Evolutionary conservation across 1,139 yeast genomes (phyloP).

Genomic region (Pichia sp.): DNA sequence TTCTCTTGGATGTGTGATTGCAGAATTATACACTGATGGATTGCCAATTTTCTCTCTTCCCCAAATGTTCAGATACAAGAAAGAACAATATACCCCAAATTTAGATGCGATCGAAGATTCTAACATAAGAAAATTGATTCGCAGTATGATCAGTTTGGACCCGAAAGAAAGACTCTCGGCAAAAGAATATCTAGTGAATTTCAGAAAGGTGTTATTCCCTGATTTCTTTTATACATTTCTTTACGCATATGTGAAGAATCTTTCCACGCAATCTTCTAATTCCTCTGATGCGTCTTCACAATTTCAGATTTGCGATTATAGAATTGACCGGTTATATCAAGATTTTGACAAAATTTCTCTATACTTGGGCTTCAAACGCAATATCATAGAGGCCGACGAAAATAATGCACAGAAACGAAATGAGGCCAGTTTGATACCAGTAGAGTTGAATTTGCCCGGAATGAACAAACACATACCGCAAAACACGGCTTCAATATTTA

Average conservation of each 20-base stretch:
- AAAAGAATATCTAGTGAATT: conserved; percentile 47
- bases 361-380: conserved; percentile 40
- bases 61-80: conserved; percentile 77
- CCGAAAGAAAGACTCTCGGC: conserved; percentile 62
- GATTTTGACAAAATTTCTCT: conserved; percentile 52
- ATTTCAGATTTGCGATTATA: conserved; percentile 49
- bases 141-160: conserved; percentile 58
- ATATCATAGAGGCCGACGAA: conserved; percentile 20
- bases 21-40: conserved; percentile 85
- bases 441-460: conserved; percentile 51
- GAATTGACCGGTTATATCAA: conserved; percentile 54
- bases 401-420: background rate
- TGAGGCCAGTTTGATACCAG: conserved; percentile 33
- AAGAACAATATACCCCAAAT: conserved; percentile 62
- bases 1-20: conserved; percentile 86
- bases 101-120: conserved; percentile 51
- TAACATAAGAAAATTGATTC: conserved; percentile 50
- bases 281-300: conserved; percentile 9
- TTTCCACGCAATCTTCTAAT: conserved; percentile 34
- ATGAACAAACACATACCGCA: conserved; percentile 42
- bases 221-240: conserved; percentile 64
- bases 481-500: conserved; percentile 34
- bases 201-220: conserved; percentile 58
- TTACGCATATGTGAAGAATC: conserved; percentile 57
- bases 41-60: conserved; percentile 81